Evolutionary conservation across 1,139 yeast genomes (phyloP), one percentile per base, ranked within the genome.

Genomic region (Pichia sp.): DNA sequence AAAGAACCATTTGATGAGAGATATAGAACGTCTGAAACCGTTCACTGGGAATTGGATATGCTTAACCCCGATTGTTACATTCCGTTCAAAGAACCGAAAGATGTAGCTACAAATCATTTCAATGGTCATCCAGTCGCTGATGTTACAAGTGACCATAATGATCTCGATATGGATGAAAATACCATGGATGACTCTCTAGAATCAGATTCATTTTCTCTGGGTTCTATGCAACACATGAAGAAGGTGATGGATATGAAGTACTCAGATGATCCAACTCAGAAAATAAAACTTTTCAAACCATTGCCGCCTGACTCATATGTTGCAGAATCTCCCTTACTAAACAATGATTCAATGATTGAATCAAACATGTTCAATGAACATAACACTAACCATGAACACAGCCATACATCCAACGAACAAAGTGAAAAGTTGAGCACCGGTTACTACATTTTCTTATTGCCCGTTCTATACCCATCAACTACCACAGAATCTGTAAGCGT

Each of bases 391-490:
- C n/a, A n/a, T n/a, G n/a, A n/a, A n/a, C n/a, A n/a, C n/a, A n/a
- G n/a, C n/a, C n/a, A n/a, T n/a, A n/a, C n/a, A n/a, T 8, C 9
- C 11, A 18, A 25, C 7, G 16, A 11, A 9, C 6, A 8, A 3
- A 14, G 12, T 3, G 30, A 34, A 13, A 15, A 29, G 7, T 33
- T 66, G 47, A 73, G 73, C 36, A 76, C 94, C 9, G 96, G 96
- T 22, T 74, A 81, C 50, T 87, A 87, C 52, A 77, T 86, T 2
- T 87, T 82, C 55, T 59, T 84, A 30, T 62, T 87, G 29, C 93
- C 94, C 0, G 62, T 82, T 3, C 63, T 80, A 3, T 69, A 84
- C 37, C 86, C 91, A 2, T 71, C 80, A 29, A 71, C 69, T 42
- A 71, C 83, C 5, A 91, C 95, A 0, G 91, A 87, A 37, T 61